These are phyloP conservation scores for Chlamydomonas asymmetrica DNA, from an alignment of 139 green algal genomes.

Conservation along the genomic window DNA sequence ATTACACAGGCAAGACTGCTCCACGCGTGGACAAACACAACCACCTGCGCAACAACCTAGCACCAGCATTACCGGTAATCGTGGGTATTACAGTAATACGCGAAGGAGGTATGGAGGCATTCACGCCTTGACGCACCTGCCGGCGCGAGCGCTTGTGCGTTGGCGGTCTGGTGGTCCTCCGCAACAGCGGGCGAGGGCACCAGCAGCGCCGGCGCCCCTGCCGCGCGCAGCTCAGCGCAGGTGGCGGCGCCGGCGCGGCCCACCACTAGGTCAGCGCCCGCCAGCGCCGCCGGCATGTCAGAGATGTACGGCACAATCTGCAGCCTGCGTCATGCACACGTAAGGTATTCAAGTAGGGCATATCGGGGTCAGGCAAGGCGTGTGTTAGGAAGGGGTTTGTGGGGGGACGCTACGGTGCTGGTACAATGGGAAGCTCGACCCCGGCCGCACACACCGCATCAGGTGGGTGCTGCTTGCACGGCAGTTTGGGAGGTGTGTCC, in stretches of 20 bases:
- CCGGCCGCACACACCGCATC: no score
- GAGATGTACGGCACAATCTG: neutral
- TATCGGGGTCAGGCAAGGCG: no score
- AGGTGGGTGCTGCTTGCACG: no score
- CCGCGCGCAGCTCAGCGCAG: constrained; percentile 6
- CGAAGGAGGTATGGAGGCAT: no score
- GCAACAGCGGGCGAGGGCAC: constrained; percentile 13
- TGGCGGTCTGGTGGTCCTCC: constrained; percentile 21
- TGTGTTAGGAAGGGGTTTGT: no score
- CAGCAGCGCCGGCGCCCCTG: neutral
- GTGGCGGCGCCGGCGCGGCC: constrained; percentile 11
- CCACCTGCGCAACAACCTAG: neutral
- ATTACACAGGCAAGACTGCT: no score
- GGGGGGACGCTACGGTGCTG: no score
- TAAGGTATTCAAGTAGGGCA: no score
- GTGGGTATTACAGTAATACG: neutral
- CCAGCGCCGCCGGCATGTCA: constrained; percentile 1
- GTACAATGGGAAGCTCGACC: no score
- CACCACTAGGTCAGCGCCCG: constrained; percentile 14
- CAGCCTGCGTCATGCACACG: no score
- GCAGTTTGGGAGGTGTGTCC: no score
- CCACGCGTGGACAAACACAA: no score
- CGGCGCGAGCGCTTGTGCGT: constrained; percentile 3
- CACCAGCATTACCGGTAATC: neutral
- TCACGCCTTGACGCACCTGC: neutral